A percentile compares a stretch with the other conserved stretches of the same genome.
These are phyloP conservation scores for Mortierella sp. DNA, from an alignment of 371 early-diverging fungal genomes.

Conservation along the genomic window DNA sequence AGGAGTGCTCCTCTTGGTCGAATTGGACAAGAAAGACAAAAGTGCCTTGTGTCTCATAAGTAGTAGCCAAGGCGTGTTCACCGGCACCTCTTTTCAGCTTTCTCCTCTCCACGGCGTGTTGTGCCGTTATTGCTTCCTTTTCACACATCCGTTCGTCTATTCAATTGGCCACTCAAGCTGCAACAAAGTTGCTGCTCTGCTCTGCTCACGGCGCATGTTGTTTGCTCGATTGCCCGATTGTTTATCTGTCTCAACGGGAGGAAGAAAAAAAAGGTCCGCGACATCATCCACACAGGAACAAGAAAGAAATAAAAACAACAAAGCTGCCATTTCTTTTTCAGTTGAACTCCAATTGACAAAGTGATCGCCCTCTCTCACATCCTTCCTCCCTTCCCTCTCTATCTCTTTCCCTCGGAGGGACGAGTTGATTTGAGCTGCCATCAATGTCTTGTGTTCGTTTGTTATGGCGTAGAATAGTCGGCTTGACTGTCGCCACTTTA, in stretches of 20 bases:
- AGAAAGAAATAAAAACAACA: background rate
- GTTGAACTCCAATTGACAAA: background rate
- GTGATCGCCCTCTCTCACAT: background rate
- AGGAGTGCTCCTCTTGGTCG: background rate
- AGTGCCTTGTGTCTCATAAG: background rate
- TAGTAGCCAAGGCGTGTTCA: background rate
- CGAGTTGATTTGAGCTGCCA: background rate
- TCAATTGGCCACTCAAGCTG: background rate
- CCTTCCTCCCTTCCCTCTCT: background rate
- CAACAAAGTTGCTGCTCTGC: background rate
- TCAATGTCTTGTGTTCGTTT: background rate
- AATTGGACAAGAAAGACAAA: background rate
- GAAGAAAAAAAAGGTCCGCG: background rate
- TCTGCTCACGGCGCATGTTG: background rate
- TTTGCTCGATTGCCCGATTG: background rate
- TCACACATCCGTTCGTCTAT: background rate
- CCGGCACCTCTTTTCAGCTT: background rate
- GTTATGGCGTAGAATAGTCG: background rate
- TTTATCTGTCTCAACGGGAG: slow-evolving; percentile 1
- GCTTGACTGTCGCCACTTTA: background rate
- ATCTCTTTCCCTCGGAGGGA: background rate
- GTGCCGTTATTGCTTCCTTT: background rate
- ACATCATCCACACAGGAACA: background rate
- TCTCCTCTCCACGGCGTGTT: background rate
- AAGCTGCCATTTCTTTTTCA: background rate